Evolutionary conservation across 108 stramenopile genomes (phyloP).

Genomic region (Nitzschia sp.): DNA sequence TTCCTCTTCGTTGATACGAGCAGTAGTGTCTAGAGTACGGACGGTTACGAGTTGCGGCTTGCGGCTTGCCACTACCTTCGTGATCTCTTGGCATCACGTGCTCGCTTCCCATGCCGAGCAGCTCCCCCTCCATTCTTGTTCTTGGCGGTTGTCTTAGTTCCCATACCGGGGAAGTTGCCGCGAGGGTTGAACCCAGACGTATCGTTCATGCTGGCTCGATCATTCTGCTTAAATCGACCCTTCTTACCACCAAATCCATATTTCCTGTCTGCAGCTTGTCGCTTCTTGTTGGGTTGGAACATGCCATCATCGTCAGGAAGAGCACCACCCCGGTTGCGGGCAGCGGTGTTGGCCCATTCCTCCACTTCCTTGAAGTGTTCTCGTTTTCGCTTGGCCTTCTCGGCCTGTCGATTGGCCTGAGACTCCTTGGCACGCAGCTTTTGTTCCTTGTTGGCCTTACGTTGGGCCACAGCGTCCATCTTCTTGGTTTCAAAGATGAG

Average conservation of each 20-base stretch:
- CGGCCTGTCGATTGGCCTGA: conserved; percentile 79
- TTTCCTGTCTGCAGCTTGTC: conserved; percentile 60
- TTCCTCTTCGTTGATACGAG: too few species aligned
- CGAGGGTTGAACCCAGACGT: conserved; percentile 76
- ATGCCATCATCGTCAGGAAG: conserved; percentile 57
- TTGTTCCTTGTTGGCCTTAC: conserved; percentile 58
- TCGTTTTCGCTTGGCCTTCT: conserved; percentile 88
- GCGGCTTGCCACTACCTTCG: conserved; percentile 8
- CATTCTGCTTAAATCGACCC: conserved; percentile 88
- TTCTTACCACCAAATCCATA: conserved; percentile 84
- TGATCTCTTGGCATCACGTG: conserved; percentile 64
- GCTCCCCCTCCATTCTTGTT: conserved; percentile 43
- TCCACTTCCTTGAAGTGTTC: conserved; percentile 79
- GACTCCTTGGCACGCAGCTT: conserved; percentile 57
- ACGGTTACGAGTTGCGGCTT: too few species aligned
- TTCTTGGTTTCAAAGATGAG: conserved; percentile 97
- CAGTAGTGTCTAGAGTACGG: too few species aligned
- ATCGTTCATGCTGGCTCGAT: conserved; percentile 73
- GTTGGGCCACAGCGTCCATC: conserved; percentile 93
- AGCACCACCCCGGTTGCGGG: conserved; percentile 51
- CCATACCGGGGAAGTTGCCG: conserved; percentile 76
- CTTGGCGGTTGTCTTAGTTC: conserved; percentile 55
- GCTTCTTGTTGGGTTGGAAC: conserved; percentile 55
- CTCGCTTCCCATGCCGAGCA: conserved; percentile 72
- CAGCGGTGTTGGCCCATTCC: conserved; percentile 85